A percentile compares a stretch with the other conserved stretches of the same genome.
Evolutionary conservation across 1,284 basidiomycete genomes (phyloP).

Genomic region (Schizophyllum commune): DNA sequence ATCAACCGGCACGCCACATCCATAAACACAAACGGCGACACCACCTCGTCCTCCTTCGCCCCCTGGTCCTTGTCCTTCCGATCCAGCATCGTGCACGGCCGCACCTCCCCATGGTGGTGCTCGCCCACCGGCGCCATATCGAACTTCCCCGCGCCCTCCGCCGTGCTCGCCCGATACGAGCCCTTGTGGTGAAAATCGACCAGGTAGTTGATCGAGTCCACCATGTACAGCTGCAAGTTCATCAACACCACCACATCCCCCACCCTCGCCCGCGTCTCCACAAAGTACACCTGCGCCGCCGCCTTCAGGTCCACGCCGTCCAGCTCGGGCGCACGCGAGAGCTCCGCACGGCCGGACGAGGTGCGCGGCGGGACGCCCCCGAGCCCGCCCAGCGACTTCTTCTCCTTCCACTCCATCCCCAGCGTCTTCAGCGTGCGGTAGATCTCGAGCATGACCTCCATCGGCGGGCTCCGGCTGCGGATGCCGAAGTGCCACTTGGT

Average conservation of each 20-base stretch:
- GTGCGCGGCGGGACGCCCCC: conserved; percentile 35
- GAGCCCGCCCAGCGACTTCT: conserved; percentile 62
- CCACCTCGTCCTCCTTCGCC: conserved; percentile 65
- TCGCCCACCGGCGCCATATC: conserved; percentile 43
- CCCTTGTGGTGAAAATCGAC: conserved; percentile 98
- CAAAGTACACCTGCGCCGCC: conserved; percentile 79
- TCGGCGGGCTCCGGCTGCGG: conserved; percentile 87
- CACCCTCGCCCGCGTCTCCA: conserved; percentile 88
- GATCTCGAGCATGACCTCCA: conserved; percentile 99
- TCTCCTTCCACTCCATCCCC: conserved; percentile 98
- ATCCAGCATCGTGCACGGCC: background rate
- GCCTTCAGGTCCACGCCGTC: conserved; percentile 70
- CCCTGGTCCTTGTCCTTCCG: conserved; percentile 39
- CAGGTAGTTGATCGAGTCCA: conserved; percentile 93
- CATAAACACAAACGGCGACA: conserved; percentile 95
- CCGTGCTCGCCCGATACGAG: conserved; percentile 67
- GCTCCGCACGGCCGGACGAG: conserved; percentile 43
- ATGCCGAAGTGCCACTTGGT: conserved; percentile 99
- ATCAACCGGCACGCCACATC: conserved; percentile 87
- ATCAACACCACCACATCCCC: conserved; percentile 92
- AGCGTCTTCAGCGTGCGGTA: conserved; percentile 88
- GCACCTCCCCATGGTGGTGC: conserved; percentile 12
- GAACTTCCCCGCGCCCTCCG: conserved; percentile 57
- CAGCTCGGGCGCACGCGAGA: conserved; percentile 42
- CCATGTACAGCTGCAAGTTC: conserved; percentile 96